Base-by-base conservation (phyloP, 257 asterid species). In the Coffea eugenioides region DNA sequence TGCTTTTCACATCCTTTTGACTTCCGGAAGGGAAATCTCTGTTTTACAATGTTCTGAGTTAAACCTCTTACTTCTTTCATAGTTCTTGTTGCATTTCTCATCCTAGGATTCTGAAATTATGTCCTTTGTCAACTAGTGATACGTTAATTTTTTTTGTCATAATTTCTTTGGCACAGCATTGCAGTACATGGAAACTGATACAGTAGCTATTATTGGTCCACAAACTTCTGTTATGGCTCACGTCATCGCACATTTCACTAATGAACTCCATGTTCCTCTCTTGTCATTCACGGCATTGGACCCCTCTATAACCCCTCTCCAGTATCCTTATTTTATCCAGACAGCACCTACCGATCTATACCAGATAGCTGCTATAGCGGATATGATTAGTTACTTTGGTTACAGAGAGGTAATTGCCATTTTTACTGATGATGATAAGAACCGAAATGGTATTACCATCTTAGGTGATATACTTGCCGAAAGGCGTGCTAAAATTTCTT, bases 201-300 rank as follows among this genome's bases (percentile, higher is more conserved):
- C 90, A 0, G 90, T 90, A 39, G 98, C 98, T 27, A 88, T 94
- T 69, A 89, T 94, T 72, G 97, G 98, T 56, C 98, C 98, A 66
- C 98, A 94, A 83, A 79, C 80, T 71, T 91, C 97, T n/a, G 89
- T 85, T 34, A 86, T 90, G 92, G 98, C 98, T 27, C 97, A 91
- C 74, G 87, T 86, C 68, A 89, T 94, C 12, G 92, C 98, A 27
- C 97, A 92, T 87, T 88, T 92, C 51, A 93, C 93, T 27, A 94
- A 89, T 16, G 92, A 91, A 79, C 97, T 94, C 87, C 97, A 91
- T 64, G 90, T 91, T 76, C 98, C 98, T 0, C 86, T 94, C 88
- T 82, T 94, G 73, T 94, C 97, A 52, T 94, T 94, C 81, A 90
- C 98, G 0, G 97, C 98, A 23, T 74, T 84, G 80, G 98, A 94